A percentile compares a stretch with the other conserved stretches of the same genome.
Evolutionary conservation across 106 monocot species (phyloP).

Genomic region (Dendrobium huoshanense): DNA sequence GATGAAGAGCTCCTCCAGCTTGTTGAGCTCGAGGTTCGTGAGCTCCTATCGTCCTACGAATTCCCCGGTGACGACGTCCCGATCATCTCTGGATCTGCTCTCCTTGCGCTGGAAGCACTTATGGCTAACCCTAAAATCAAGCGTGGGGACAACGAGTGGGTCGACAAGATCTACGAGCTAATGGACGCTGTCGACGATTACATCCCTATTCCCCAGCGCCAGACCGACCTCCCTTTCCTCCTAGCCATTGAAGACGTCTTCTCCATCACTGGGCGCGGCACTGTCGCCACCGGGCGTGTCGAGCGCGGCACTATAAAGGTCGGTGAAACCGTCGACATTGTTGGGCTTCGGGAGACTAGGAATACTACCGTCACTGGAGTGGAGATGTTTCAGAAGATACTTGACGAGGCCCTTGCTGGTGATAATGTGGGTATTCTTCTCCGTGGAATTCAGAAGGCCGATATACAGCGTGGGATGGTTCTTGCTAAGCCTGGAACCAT

Average conservation of each 20-base stretch:
- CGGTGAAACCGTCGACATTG: conserved; percentile 55
- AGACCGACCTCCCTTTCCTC: conserved; percentile 88
- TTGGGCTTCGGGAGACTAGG: conserved; percentile 60
- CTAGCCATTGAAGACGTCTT: conserved; percentile 90
- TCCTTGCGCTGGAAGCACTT: conserved; percentile 80
- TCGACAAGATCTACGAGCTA: conserved; percentile 72
- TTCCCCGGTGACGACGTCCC: conserved; percentile 92
- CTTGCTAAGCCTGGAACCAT: conserved; percentile 61
- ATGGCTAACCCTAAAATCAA: conserved; percentile 61
- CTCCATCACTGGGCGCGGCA: conserved; percentile 92
- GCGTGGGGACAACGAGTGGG: conserved; percentile 80
- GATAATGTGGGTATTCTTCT: conserved; percentile 74
- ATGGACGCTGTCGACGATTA: conserved; percentile 88
- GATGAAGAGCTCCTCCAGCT: conserved; percentile 83
- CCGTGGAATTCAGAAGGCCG: conserved; percentile 59
- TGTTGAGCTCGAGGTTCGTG: conserved; percentile 86
- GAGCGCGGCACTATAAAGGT: conserved; percentile 79
- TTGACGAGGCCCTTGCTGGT: conserved; percentile 67
- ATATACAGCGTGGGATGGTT: conserved; percentile 77
- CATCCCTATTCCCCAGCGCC: conserved; percentile 87
- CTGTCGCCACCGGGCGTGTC: conserved; percentile 81
- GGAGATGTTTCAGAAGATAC: conserved; percentile 89
- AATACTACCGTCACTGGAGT: conserved; percentile 73
- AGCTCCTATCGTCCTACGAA: conserved; percentile 72
- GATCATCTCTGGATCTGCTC: conserved; percentile 83